Evolutionary conservation across 768 basidiomycete genomes (phyloP).

Genomic region (Lentinula aciculospora): DNA sequence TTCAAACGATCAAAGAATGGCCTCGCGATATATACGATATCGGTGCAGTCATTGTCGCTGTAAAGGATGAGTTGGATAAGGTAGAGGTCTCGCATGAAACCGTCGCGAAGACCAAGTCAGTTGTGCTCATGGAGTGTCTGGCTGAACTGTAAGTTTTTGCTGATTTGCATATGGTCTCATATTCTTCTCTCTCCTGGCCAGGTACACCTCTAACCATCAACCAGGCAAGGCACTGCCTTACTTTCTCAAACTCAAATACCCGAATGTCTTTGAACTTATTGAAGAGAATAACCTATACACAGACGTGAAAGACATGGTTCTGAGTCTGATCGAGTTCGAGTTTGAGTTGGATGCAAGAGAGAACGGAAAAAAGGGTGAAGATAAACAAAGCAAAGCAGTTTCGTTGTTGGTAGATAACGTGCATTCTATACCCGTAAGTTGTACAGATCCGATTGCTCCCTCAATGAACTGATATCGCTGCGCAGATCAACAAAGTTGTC

Average conservation of each 20-base stretch:
- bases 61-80: conserved; percentile 76
- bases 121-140: conserved; percentile 87
- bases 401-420: conserved; percentile 87
- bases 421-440: conserved; percentile 87
- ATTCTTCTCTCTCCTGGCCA: no score
- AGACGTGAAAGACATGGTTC: conserved; percentile 89
- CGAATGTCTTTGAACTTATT: conserved; percentile 93
- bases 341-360: conserved; percentile 72
- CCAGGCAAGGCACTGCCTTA: conserved; percentile 92
- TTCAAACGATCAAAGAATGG: conserved; percentile 82
- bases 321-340: conserved; percentile 85
- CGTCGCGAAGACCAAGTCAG: conserved; percentile 23
- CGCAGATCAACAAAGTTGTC: conserved; percentile 81
- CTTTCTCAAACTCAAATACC: conserved; percentile 77
- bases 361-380: conserved; percentile 19
- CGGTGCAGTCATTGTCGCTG: conserved; percentile 80
- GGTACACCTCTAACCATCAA: conserved; percentile 84
- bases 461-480: neutral
- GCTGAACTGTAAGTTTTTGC: conserved; percentile 68
- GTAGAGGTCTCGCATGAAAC: conserved; percentile 18
- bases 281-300: conserved; percentile 91
- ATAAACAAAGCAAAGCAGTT: conserved; percentile 67
- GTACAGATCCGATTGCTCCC: neutral
- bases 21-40: conserved; percentile 89
- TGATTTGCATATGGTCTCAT: neutral